Percentiles rank a stretch among this genome's conserved stretches.
phyloP scores from a whole-genome alignment of 192 early-diverging fungal genomes.

The Gaertneriomyces semiglobifer region DNA sequence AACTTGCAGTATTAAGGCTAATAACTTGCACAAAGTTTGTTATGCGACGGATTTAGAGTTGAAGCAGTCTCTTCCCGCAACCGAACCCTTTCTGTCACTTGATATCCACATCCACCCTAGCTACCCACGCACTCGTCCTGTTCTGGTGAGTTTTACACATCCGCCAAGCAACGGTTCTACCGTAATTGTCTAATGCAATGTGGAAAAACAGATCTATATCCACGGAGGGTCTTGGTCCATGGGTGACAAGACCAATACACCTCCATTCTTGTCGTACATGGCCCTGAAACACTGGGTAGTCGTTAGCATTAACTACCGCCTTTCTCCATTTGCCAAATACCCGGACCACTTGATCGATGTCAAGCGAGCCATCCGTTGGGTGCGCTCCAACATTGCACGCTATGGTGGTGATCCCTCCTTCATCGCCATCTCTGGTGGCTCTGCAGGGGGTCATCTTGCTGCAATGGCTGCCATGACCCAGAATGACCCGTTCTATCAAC shows the following conservation, averaged over 20 bases:
- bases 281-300: constrained; percentile 57
- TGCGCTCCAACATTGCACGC: constrained; percentile 50
- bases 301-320: constrained; percentile 57
- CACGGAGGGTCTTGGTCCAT: constrained; percentile 65
- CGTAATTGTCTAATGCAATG: background rate
- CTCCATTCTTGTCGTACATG: constrained; percentile 39
- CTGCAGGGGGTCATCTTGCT: constrained; percentile 60
- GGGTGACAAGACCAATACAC: constrained; percentile 53
- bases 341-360: constrained; percentile 61
- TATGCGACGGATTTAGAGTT: constrained; percentile 40
- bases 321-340: constrained; percentile 45
- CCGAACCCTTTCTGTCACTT: constrained; percentile 31
- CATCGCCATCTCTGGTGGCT: constrained; percentile 54
- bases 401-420: constrained; percentile 67
- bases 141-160: constrained; percentile 14
- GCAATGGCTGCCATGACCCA: constrained; percentile 50
- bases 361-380: constrained; percentile 69
- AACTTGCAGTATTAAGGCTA: background rate
- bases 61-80: constrained; percentile 6
- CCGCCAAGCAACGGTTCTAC: no score
- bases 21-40: constrained; percentile 17
- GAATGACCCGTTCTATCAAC: constrained; percentile 45
- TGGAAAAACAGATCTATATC: constrained; percentile 48
- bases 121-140: constrained; percentile 36
- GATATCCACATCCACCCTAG: constrained; percentile 39